Evolutionary conservation across 768 basidiomycete genomes (phyloP), one percentile per base, ranked within the genome.

Genomic region (Phlebiopsis gigantea): DNA sequence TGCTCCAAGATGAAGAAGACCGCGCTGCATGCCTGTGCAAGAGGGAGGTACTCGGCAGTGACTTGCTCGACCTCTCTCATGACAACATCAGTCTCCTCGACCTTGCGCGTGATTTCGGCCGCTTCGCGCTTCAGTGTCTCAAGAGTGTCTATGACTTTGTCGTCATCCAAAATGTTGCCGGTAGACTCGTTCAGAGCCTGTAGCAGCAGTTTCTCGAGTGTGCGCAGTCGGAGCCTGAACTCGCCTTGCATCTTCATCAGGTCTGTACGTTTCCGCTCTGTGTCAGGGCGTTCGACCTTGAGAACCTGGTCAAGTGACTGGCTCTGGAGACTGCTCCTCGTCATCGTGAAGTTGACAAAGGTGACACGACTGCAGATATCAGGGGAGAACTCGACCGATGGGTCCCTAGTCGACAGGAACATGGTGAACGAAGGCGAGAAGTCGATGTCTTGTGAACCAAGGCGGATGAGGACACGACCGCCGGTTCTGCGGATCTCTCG

Each of bases 341-440:
- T 99, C 96, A 99, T 99, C 25, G 95, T 96, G 72, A 94, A 95
- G 75, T 93, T 95, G 73, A 95, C 92, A 65, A 95, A 93, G 0
- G 90, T 93, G 25, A 96, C 92, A 58, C 97, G 85, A 77, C 93
- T 96, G 78, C 96, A 98, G 63, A 99, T 95, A 69, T 99, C 97
- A 2, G 97, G 94, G 12, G 96, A 91, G 73, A 99, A 98, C 65
- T 98, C 94, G 60, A 97, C 89, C 0, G 96, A 96, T 1, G 97
- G 95, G 70, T 99, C 95, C 21, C 97, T 78, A 10, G 97, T 99
- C 1, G 96, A 92, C 44, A 99, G 79, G 83, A 99, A 99, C 93
- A 99, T 95, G 5, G 93, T 97, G 79, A 99, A 99, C n/a, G 97
- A 87, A 5, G 97, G 97, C 0, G 97, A 99, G 70, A 98, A 98